These are phyloP conservation scores for Aquilaria sinensis DNA, from an alignment of 345 rosid species.

Conservation along the genomic window DNA sequence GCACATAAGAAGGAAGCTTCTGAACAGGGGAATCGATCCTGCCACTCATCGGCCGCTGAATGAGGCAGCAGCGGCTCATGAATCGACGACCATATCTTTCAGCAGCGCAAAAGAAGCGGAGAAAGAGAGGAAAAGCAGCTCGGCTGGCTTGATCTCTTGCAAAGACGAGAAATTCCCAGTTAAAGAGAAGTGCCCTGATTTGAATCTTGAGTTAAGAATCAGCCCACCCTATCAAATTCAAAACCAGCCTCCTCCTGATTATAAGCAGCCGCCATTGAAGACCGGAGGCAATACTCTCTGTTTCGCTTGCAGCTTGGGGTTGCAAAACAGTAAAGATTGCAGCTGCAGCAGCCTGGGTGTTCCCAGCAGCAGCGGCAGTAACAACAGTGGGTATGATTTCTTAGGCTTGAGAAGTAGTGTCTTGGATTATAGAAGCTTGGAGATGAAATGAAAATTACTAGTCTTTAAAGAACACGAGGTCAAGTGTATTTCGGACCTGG, in stretches of 20 bases:
- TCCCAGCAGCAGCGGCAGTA: conserved; percentile 15
- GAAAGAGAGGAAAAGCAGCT: conserved; percentile 5
- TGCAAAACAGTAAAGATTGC: conserved; percentile 51
- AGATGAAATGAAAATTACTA: conserved; percentile 37
- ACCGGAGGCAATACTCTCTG: conserved; percentile 26
- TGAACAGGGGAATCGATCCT: conserved; percentile 66
- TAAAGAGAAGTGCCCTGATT: conserved; percentile 52
- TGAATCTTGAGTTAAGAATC: conserved; percentile 86
- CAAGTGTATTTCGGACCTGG: not conserved
- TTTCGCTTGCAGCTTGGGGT: conserved; percentile 47
- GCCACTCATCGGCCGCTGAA: conserved; percentile 48
- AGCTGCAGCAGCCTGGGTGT: conserved; percentile 25
- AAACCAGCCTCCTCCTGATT: conserved; percentile 13
- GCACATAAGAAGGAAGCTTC: conserved; percentile 58
- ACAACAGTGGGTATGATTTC: conserved; percentile 56
- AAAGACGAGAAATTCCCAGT: conserved; percentile 25
- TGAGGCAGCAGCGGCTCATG: conserved; percentile 24
- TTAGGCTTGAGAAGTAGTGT: conserved; percentile 64
- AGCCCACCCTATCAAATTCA: conserved; percentile 56
- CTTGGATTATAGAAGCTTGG: conserved; percentile 59
- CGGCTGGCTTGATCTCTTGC: conserved; percentile 14
- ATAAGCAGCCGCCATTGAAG: conserved; percentile 11
- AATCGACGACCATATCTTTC: conserved; percentile 34
- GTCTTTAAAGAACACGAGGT: not conserved
- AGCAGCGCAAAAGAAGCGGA: conserved; percentile 19